A percentile compares a stretch with the other conserved stretches of the same genome.
Conservation (phyloP, 2,329 filamentous ascomycete genomes). For the Metarhizium album region DNA sequence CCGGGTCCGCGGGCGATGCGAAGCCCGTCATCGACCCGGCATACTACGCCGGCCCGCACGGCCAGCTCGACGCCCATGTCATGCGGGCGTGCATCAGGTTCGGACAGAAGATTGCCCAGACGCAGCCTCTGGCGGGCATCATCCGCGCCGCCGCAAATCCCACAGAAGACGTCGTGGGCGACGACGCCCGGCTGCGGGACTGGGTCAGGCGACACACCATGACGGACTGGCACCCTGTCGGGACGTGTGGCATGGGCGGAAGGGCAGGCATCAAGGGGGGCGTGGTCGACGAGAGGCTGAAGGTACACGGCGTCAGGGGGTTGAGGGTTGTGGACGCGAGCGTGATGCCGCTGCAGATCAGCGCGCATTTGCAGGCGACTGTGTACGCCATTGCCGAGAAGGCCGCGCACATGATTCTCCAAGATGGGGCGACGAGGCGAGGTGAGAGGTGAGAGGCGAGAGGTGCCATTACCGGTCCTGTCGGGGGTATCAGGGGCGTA, state of each 20-base stretch:
- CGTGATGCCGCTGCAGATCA: slow-evolving; percentile 18
- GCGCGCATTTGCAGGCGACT: slow-evolving; percentile 17
- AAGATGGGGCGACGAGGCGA: slow-evolving; percentile 13
- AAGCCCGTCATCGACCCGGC: slow-evolving; percentile 29
- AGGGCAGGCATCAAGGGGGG: slow-evolving; percentile 18
- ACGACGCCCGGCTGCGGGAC: slow-evolving; percentile 11
- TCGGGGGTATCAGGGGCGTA: too few species aligned
- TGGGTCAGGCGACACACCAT: slow-evolving; percentile 20
- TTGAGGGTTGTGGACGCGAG: slow-evolving; percentile 16
- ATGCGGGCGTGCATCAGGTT: slow-evolving; percentile 32
- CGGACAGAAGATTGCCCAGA: slow-evolving; percentile 25
- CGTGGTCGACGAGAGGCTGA: slow-evolving; percentile 16
- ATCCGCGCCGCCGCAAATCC: slow-evolving; percentile 22
- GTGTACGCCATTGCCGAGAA: slow-evolving; percentile 24
- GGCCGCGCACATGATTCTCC: slow-evolving; percentile 18
- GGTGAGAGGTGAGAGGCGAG: too few species aligned
- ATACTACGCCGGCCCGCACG: slow-evolving; percentile 28
- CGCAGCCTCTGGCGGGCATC: slow-evolving; percentile 25
- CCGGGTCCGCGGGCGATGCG: slow-evolving; percentile 13
- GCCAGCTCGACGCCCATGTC: slow-evolving; percentile 29
- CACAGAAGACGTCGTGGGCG: slow-evolving; percentile 8
- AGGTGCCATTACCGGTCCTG: too few species aligned
- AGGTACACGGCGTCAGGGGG: slow-evolving; percentile 15
- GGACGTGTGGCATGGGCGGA: slow-evolving; percentile 24
- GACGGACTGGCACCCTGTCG: slow-evolving; percentile 29